These are phyloP conservation scores for Willaertia magna DNA, from an alignment of 208 protist species.

Conservation along the genomic window DNA sequence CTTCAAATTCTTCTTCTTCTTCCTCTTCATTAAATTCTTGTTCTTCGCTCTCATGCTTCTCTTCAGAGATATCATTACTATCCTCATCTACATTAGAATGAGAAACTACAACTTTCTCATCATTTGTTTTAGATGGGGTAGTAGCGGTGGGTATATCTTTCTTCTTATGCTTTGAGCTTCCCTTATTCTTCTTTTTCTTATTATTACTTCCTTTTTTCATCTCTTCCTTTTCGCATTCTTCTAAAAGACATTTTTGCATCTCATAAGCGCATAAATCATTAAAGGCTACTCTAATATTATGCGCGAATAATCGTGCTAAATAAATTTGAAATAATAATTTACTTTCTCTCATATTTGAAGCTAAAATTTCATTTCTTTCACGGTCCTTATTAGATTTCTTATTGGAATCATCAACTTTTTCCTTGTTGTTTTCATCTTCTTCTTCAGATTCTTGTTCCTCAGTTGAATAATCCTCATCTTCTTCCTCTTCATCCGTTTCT, in stretches of 20 bases:
- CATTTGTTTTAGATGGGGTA: neutral
- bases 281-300: neutral
- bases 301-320: neutral
- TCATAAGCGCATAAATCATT: neutral
- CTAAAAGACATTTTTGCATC: neutral
- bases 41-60: neutral
- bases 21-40: neutral
- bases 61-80: neutral
- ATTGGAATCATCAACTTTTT: too few relatives aligned
- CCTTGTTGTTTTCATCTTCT: too few relatives aligned
- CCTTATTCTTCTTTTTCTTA: neutral
- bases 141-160: neutral
- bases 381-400: too few relatives aligned
- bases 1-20: neutral
- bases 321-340: conserved; percentile 1
- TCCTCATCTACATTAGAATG: neutral
- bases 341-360: neutral
- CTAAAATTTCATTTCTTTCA: neutral
- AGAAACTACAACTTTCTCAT: neutral
- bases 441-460: neutral
- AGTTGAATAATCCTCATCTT: neutral
- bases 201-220: neutral
- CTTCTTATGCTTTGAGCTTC: neutral
- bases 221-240: neutral
- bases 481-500: neutral